These are phyloP conservation scores for Ceratocystis harringtonii DNA, from an alignment of 2,329 filamentous ascomycete species.

Conservation along the genomic window DNA sequence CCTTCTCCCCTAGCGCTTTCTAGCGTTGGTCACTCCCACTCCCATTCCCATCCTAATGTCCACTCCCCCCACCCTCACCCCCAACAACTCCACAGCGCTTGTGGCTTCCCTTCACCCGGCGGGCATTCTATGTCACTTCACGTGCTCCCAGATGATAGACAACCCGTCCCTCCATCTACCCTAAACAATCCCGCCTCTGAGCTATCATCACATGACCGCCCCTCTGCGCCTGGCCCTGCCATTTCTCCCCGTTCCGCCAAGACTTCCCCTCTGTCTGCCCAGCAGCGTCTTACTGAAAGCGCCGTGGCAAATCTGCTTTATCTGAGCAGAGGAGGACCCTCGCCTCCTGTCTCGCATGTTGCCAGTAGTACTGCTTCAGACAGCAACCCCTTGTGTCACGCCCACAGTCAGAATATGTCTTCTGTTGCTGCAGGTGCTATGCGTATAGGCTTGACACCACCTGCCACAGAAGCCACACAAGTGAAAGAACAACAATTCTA, in stretches of 20 bases:
- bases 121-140: constrained; percentile 4
- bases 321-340: constrained; percentile 23
- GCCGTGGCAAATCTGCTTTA: constrained; percentile 26
- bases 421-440: constrained; percentile 4
- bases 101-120: constrained; percentile 7
- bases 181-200: background rate
- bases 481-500: constrained; percentile 21
- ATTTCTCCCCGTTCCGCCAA: background rate
- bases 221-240: background rate
- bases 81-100: background rate
- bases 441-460: constrained; percentile 12
- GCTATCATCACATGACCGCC: background rate
- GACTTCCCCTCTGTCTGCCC: constrained; percentile 19
- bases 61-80: background rate
- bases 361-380: constrained; percentile 14
- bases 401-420: background rate
- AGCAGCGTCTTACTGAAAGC: constrained; percentile 23
- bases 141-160: constrained; percentile 19
- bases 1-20: background rate
- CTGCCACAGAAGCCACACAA: constrained; percentile 21
- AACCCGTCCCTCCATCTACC: constrained; percentile 12
- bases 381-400: background rate
- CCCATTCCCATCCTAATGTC: background rate
- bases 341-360: constrained; percentile 13
- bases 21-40: background rate